phyloP scores from a whole-genome alignment of 1,139 yeast genomes.

The Taphrina populina region DNA sequence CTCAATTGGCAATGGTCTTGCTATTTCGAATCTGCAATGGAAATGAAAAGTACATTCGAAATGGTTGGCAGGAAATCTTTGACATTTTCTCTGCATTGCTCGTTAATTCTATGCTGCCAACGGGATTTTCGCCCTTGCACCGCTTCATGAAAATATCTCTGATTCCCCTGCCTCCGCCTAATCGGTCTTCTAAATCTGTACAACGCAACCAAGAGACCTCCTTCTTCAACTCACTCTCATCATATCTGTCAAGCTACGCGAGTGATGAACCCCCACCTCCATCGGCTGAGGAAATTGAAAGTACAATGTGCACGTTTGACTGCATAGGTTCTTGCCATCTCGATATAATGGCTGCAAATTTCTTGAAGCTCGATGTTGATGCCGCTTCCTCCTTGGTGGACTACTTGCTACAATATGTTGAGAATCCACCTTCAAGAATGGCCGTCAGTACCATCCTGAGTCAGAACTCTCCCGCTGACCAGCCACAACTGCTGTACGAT shows the following conservation, averaged over 20 bases:
- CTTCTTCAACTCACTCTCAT: constrained; percentile 81
- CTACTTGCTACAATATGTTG: constrained; percentile 5
- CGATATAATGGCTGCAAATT: constrained; percentile 52
- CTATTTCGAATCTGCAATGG: constrained; percentile 72
- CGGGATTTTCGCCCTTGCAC: constrained; percentile 65
- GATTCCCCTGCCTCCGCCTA: constrained; percentile 55
- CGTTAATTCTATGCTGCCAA: constrained; percentile 72
- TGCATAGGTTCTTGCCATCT: constrained; percentile 71
- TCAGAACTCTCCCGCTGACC: not conserved
- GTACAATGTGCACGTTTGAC: constrained; percentile 76
- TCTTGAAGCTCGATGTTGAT: constrained; percentile 39
- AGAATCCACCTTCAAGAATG: constrained; percentile 2
- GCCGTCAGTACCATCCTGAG: not conserved
- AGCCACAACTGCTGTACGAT: constrained; percentile 10
- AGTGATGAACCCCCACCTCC: constrained; percentile 85
- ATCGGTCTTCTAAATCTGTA: constrained; percentile 37
- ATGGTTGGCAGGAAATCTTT: constrained; percentile 59
- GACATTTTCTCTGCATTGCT: constrained; percentile 64
- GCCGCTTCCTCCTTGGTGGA: constrained; percentile 8
- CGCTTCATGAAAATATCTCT: constrained; percentile 53
- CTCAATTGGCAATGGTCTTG: constrained; percentile 84
- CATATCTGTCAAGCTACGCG: constrained; percentile 80
- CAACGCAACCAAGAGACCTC: constrained; percentile 56
- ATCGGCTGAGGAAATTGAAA: constrained; percentile 83
- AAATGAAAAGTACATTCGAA: constrained; percentile 51